Evolutionary conservation across 805 yeast species (phyloP), one percentile per base, ranked within the genome.

Genomic region (Yarrowia sp.): DNA sequence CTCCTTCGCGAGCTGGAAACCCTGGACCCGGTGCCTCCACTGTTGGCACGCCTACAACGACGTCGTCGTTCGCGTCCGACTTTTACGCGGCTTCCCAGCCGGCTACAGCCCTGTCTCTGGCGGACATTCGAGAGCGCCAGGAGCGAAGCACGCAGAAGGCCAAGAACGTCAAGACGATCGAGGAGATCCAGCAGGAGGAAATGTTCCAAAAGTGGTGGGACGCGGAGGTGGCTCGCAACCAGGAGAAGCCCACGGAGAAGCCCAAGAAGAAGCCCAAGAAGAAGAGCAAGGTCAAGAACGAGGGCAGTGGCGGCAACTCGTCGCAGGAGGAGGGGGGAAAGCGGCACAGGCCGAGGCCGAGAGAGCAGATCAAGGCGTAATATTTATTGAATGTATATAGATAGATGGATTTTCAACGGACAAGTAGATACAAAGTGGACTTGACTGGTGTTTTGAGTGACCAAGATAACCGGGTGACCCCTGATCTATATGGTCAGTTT

Each of bases 191-290:
- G 69, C 86, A 85, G 66, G 97, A 91, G 65, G 89, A 88, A 68
- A 90, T 86, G 69, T 91, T 91, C 76, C 91, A 86, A 27, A 80
- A 76, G 64, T 91, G 97, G 97, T 91, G 96, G 92, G 87, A 82
- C 35, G 84, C 82, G 66, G 97, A 91, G 69, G 61, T 55, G 4
- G 61, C 61, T 2, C 46, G 47, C 1, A 55, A 36, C 61, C 18
- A 55, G 47, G 46, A 22, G 18, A 32, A 18, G 18, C 6, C 25
- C 5, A 35, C 38, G n/a, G 14, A 24, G 19, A 12, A 29, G 10
- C 31, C 58, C 13, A 35, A 29, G 16, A 33, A 19, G 31, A 49
- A 16, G 4, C 6, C 19, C 12, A 32, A 24, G 41, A 51, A 51
- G n/a, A 35, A 35, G 41, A 51, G 35, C 31, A 51, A 51, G 31